Evolutionary conservation across 2,329 filamentous ascomycete genomes (phyloP), one percentile per base, ranked within the genome.

Genomic region (Calonectria crousiana): DNA sequence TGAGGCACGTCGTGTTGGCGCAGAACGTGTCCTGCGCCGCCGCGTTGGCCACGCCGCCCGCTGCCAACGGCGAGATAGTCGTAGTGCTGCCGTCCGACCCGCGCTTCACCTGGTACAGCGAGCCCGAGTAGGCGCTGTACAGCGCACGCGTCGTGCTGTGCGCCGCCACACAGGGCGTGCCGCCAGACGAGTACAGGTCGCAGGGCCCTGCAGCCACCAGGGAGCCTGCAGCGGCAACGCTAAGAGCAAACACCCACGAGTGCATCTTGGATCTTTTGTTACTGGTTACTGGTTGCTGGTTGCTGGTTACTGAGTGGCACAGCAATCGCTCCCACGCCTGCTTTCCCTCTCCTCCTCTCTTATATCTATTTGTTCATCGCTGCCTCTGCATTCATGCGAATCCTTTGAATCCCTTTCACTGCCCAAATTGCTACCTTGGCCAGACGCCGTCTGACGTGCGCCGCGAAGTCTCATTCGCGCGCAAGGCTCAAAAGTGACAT

Each of bases 91-190:
- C 47, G 79, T 91, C 82, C 2, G 90, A 92, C 66, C 84, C 88
- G 60, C 92, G 91, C 69, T 86, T 86, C 3, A 93, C 87, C 76
- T 93, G 90, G 81, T 93, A 93, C 1, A 93, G 88, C 0, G 89
- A 66, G 5, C 90, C 89, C 10, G 67, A 85, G 83, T 84, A 93
- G 67, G 85, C 78, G 77, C 83, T 87, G 83, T 92, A 93, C 9
- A 93, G 82, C 20, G 91, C 90, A 5, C 92, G 89, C 71, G 91
- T 93, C n/a, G 91, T 93, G 81, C 90, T 90, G 80, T 93, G 91
- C 0, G 92, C 92, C 0, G 92, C 92, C 14, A 93, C 84, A 77
- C 92, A 93, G n/a, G 91, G 90, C 1, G 90, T 92, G 66, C 87
- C 87, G 0, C 90, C 91, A 0, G 87, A 85, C 1, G 87, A 80